phyloP scores from a whole-genome alignment of 148 eudicot species.

The Agrostemma githago region DNA sequence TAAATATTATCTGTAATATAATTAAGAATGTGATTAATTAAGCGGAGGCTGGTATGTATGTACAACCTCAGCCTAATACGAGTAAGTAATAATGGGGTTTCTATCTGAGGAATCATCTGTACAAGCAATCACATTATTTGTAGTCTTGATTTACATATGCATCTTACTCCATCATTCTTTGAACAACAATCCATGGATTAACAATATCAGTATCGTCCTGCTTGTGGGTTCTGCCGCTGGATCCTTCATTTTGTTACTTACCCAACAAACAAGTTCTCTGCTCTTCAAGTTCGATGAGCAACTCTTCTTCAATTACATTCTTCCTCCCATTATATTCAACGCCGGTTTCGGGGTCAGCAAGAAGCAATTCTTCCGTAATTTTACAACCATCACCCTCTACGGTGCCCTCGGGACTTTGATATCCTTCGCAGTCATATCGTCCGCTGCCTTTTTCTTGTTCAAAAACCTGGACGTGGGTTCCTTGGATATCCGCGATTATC shows the following conservation, averaged over 20 bases:
- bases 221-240: constrained; percentile 39
- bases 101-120: constrained; percentile 6
- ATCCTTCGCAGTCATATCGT: constrained; percentile 43
- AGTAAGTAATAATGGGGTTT: background rate
- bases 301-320: constrained; percentile 54
- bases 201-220: background rate
- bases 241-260: constrained; percentile 22
- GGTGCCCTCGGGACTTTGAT: constrained; percentile 60
- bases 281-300: constrained; percentile 45
- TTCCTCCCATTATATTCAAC: constrained; percentile 70
- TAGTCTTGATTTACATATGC: constrained; percentile 8
- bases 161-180: constrained; percentile 6
- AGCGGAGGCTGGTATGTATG: too few relatives aligned
- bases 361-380: constrained; percentile 61
- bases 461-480: constrained; percentile 42
- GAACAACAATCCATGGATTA: constrained; percentile 10
- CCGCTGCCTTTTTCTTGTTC: constrained; percentile 50
- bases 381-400: constrained; percentile 40
- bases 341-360: constrained; percentile 71
- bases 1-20: too few relatives aligned
- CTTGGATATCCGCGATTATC: constrained; percentile 55
- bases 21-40: too few relatives aligned
- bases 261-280: constrained; percentile 35
- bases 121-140: constrained; percentile 11
- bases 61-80: too few relatives aligned